Base-by-base conservation (phyloP, 441 rosid genomes). In the Pelargonium cotyledonis region DNA sequence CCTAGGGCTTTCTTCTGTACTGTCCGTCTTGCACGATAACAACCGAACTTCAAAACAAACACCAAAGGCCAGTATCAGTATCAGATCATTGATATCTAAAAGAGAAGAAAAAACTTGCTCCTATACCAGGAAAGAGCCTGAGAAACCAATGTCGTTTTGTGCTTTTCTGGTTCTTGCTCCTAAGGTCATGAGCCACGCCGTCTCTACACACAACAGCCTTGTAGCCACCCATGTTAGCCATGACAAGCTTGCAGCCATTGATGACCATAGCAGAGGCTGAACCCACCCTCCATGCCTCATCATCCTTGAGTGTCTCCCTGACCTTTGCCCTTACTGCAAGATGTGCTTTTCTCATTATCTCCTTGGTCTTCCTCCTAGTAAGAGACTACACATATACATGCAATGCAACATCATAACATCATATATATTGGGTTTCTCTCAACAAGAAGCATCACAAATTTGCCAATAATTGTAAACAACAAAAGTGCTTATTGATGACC, bases 231-330 rank as follows among this genome's bases (percentile, higher is more conserved):
- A 89, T 82, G 80, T 81, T 82, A 40, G 92, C 92, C 58, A 81
- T 77, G 18, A 82, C 86, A 46, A 91, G 84, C 82, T 80, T 86
- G 70, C 82, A 90, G 49, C 96, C 90, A 67, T 88, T 88, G 75
- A 89, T 79, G 69, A 91, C 85, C 80, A 80, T 67, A 16, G 80
- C 89, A 14, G 84, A 79, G 6, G 88, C 94, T 41, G 89, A 84
- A 60, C 90, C 72, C 14, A 78, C 74, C 73, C 65, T 66, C 80
- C 68, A 18, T 46, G 47, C 66, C 71, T 79, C 84, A 6, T 81
- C 77, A 4, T 71, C 77, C 55, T 80, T 77, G 38, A 69, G 69
- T 31, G 75, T 77, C 72, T 80, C 84, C 75, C 78, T 81, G 9
- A 77, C 43, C 67, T 77, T 84, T 16, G 87, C 87, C 76, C 80